Evolutionary conservation across 2,329 filamentous ascomycete species (phyloP).

Genomic region (Tolypocladium amazonense): DNA sequence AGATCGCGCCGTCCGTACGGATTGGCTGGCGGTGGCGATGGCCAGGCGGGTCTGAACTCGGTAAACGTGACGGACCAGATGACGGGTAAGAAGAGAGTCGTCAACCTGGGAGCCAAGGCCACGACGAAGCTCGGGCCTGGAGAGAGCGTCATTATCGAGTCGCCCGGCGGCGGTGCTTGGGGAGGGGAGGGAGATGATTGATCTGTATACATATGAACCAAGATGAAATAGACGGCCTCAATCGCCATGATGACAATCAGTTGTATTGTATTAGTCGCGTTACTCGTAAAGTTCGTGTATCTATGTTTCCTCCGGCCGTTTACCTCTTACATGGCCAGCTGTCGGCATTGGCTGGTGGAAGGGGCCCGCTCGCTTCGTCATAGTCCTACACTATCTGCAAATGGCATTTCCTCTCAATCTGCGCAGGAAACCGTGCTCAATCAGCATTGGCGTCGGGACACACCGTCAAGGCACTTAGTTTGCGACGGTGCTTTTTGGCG

Average conservation of each 20-base stretch:
- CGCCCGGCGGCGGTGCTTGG: conserved; percentile 54
- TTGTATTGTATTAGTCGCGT: not conserved
- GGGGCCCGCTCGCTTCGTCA: not conserved
- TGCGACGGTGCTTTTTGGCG: conserved; percentile 10
- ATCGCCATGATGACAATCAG: not conserved
- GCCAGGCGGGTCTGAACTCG: conserved; percentile 52
- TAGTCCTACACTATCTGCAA: not conserved
- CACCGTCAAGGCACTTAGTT: not conserved
- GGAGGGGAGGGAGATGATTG: conserved; percentile 18
- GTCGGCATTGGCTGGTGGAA: not conserved
- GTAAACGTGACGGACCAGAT: conserved; percentile 7
- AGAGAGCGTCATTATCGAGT: conserved; percentile 49
- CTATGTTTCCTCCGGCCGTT: not conserved
- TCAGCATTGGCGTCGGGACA: not conserved
- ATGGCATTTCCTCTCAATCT: not conserved
- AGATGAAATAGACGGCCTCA: not conserved
- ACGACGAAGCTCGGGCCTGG: conserved; percentile 46
- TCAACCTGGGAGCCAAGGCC: conserved; percentile 51
- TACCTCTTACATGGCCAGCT: not conserved
- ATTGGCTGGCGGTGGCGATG: conserved; percentile 60
- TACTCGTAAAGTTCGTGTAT: not conserved
- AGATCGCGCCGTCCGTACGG: conserved; percentile 66
- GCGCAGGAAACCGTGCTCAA: not conserved
- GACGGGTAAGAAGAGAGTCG: conserved; percentile 20
- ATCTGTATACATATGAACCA: not conserved